Evolutionary conservation across 1,284 basidiomycete species (phyloP), one percentile per base, ranked within the genome.

Genomic region (Ganoderma sp.): DNA sequence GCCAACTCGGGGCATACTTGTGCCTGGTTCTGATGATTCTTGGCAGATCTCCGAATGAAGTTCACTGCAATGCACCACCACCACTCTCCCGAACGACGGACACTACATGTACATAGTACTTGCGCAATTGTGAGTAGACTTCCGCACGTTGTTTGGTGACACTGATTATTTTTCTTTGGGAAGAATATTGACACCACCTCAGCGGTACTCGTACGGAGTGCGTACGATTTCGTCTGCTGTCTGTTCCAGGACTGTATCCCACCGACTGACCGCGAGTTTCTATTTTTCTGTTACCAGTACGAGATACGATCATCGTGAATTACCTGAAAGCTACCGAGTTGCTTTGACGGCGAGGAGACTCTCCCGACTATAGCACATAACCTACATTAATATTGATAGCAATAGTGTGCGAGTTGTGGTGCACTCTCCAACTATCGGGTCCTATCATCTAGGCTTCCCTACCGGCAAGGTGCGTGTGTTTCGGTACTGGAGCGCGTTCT

Each of bases 161-260:
- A 2, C 66, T 66, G 28, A 56, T 64, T 42, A 28, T 43, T 32
- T 66, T 41, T 60, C 22, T 17, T 14, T 12, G 25, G 28, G 34
- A 64, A 86, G 85, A 83, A 89, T 76, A 85, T 84, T 54, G 75
- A 79, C 70, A 83, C 85, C 50, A 87, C 85, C 5, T 77, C 83
- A 17, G 74, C 78, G 28, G 80, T 87, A 15, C 84, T 88, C 19
- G 78, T 78, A 32, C 79, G 81, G 68, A 83, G 85, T 87, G 70
- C 75, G 84, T 79, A 1, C 22, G 22, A 42, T 32, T 8, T 25
- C 34, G 1, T 41, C 9, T 45, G 28, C 17, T 25, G 39, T 41
- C 14, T 25, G 17, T 37, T 10, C 32, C 17, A 15, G 28, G 25
- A 52, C 12, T 32, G 14, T 28, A 17, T 34, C 32, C 32, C 37